Evolutionary conservation across 768 basidiomycete species (phyloP).

Genomic region (Ephemerocybe angulata): DNA sequence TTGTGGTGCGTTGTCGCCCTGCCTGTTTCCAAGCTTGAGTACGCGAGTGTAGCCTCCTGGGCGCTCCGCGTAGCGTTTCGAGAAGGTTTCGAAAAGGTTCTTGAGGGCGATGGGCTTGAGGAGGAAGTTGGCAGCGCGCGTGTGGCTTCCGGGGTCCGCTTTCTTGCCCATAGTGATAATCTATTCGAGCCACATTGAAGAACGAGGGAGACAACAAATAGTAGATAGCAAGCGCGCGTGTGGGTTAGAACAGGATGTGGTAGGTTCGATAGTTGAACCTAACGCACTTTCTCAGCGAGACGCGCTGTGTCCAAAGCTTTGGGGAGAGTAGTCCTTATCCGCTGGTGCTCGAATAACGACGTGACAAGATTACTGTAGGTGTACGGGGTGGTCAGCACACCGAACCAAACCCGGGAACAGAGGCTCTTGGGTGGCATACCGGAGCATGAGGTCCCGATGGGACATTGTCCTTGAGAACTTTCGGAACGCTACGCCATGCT

Average conservation of each 20-base stretch:
- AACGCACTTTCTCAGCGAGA: conserved; percentile 82
- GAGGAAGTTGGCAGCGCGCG: conserved; percentile 75
- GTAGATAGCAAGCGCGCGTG: background rate
- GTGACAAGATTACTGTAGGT: conserved; percentile 82
- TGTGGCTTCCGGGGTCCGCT: conserved; percentile 64
- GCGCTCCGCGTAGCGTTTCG: conserved; percentile 73
- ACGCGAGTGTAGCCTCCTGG: conserved; percentile 96
- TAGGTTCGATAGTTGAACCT: background rate
- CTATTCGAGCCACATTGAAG: conserved; percentile 33
- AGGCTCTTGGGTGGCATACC: conserved; percentile 44
- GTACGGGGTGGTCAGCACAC: conserved; percentile 1
- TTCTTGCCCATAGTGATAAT: conserved; percentile 92
- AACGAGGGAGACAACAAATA: no score
- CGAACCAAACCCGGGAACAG: conserved; percentile 4
- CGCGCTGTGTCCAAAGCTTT: conserved; percentile 92
- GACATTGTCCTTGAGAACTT: conserved; percentile 90
- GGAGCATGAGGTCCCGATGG: conserved; percentile 89
- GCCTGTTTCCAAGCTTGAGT: conserved; percentile 84
- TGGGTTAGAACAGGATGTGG: background rate
- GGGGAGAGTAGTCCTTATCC: conserved; percentile 91
- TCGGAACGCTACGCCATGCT: conserved; percentile 90
- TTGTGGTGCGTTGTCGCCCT: conserved; percentile 89
- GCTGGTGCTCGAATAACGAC: conserved; percentile 90
- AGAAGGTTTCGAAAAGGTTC: conserved; percentile 81
- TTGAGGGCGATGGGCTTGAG: conserved; percentile 66